Evolutionary conservation across 163 green algal genomes (phyloP), one percentile per base, ranked within the genome.

Genomic region (Scenedesmus sp.): DNA sequence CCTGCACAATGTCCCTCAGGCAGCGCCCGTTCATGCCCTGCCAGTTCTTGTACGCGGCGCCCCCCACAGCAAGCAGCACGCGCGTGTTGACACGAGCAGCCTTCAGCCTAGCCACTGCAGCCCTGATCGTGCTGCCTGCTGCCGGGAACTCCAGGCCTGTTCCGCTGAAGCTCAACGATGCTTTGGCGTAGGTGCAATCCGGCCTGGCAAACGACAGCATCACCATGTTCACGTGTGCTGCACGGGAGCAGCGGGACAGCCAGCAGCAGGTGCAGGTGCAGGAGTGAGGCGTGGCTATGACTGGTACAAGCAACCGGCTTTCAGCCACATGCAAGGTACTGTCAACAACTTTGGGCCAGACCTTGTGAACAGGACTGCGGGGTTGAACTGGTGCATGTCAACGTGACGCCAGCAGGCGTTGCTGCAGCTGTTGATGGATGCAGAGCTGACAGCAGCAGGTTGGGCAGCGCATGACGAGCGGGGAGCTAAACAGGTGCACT

Each of bases 11-110:
- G 20, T 84, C 88, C 80, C 61, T 79, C 65, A 89, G 43, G 65
- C 88, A 92, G 12, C 18, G 22, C 0, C 33, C 76, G 43, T 88
- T 92, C 46, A 91, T 33, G 20, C 12, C 76, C 20, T 30, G 76
- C 44, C 56, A 91, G 53, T 91, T 91, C 3, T n/a, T 82, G 87
- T 91, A 91, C 12, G 78, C 53, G 20, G 30, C 80, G 18, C 88
- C 88, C 10, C 88, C 88, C 18, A 92, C 80, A 7, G 80, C 59
- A 43, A 92, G 88, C 43, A 92, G 80, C 81, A 92, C 88, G 44
- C 88, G 88, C 0, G 88, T 92, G 80, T 88, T 88, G 42, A 61
- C 33, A 1, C 78, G 35, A 2, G 16, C n/a, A 22, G 80, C 80
- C 59, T 88, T 92, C 13, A 92, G 65, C 18, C 46, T n/a, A 9